phyloP scores from a whole-genome alignment of 1,284 basidiomycete species.

The Leccinum variabile region DNA sequence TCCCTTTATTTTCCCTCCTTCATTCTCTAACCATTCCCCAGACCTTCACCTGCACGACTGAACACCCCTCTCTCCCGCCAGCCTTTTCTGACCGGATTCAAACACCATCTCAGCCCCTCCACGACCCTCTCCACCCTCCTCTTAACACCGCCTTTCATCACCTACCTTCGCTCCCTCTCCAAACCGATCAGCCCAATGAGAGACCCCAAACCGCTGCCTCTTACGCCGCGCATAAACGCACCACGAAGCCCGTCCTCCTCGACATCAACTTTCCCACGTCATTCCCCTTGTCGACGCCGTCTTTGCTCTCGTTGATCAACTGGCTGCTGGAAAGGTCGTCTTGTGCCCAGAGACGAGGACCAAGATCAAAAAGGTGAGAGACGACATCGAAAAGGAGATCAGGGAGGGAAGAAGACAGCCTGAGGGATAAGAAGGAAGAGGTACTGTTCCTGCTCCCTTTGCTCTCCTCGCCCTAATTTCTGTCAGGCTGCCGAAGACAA shows the following conservation, averaged over 20 bases:
- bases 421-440: conserved; percentile 68
- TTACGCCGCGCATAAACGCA: conserved; percentile 29
- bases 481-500: conserved; percentile 60
- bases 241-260: conserved; percentile 73
- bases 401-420: conserved; percentile 60
- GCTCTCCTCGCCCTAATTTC: background rate
- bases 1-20: conserved; percentile 24
- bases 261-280: conserved; percentile 58
- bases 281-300: conserved; percentile 60
- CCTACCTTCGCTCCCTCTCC: conserved; percentile 77
- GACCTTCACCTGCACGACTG: conserved; percentile 80
- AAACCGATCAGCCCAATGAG: conserved; percentile 78
- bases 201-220: conserved; percentile 53
- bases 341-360: conserved; percentile 78
- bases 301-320: conserved; percentile 73
- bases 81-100: conserved; percentile 65
- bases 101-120: conserved; percentile 46
- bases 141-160: conserved; percentile 61
- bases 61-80: conserved; percentile 58
- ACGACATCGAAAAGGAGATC: conserved; percentile 66
- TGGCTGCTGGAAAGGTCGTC: conserved; percentile 48
- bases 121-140: conserved; percentile 59
- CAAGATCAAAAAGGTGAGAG: conserved; percentile 72
- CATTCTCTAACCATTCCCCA: conserved; percentile 31
- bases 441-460: conserved; percentile 31